Evolutionary conservation across 768 basidiomycete genomes (phyloP).

Genomic region (Pluteus cervinus): DNA sequence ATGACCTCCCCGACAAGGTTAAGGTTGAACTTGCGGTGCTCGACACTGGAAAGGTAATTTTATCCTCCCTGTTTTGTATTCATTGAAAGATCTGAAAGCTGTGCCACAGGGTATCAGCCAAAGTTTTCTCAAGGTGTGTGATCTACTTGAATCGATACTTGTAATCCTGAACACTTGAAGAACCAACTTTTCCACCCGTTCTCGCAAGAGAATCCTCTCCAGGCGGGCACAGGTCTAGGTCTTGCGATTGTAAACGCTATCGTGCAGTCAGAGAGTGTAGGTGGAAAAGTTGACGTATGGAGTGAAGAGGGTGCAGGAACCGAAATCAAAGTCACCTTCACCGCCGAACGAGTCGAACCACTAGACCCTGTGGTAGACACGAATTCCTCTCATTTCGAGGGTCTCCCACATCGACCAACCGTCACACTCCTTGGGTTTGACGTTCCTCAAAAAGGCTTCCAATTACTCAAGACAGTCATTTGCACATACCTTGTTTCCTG

Average conservation of each 20-base stretch:
- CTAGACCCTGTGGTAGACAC: slow-evolving; percentile 26
- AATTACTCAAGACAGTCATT: slow-evolving; percentile 59
- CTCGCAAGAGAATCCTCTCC: slow-evolving; percentile 92
- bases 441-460: slow-evolving; percentile 52
- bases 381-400: slow-evolving; percentile 40
- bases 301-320: slow-evolving; percentile 88
- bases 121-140: slow-evolving; percentile 76
- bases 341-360: slow-evolving; percentile 46
- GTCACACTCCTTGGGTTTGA: slow-evolving; percentile 75
- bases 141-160: not conserved
- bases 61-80: no score
- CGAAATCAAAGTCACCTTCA: slow-evolving; percentile 83
- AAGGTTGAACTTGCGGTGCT: slow-evolving; percentile 80
- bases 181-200: slow-evolving; percentile 97
- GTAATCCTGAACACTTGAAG: slow-evolving; percentile 25
- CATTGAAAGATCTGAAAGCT: slow-evolving; percentile 7
- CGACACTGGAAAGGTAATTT: slow-evolving; percentile 80
- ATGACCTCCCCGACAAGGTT: slow-evolving; percentile 50
- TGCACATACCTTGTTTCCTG: slow-evolving; percentile 62
- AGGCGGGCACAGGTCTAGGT: slow-evolving; percentile 89
- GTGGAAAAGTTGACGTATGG: slow-evolving; percentile 91
- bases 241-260: slow-evolving; percentile 95
- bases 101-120: slow-evolving; percentile 74
- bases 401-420: slow-evolving; percentile 34
- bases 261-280: slow-evolving; percentile 76